These are phyloP conservation scores for Nakazawaea ernobii DNA, from an alignment of 805 yeast genomes.

Conservation along the genomic window DNA sequence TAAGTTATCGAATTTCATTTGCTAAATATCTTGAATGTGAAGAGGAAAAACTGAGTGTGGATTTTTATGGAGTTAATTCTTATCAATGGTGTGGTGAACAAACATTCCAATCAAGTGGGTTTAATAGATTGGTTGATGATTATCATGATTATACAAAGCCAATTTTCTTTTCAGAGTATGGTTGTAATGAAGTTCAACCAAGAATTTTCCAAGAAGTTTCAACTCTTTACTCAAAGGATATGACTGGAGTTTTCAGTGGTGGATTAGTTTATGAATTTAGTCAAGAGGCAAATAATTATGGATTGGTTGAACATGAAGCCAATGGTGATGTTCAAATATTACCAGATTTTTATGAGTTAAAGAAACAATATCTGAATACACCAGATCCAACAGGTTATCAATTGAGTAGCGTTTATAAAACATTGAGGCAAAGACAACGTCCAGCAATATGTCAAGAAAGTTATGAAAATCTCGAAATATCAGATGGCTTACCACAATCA, in stretches of 20 bases:
- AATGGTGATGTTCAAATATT: constrained; percentile 38
- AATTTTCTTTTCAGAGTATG: constrained; percentile 83
- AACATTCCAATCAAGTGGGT: constrained; percentile 76
- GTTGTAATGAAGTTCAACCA: constrained; percentile 81
- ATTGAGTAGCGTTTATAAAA: constrained; percentile 19
- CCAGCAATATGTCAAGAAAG: constrained; percentile 27
- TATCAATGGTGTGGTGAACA: constrained; percentile 89
- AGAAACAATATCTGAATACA: constrained; percentile 35
- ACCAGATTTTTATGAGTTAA: constrained; percentile 38
- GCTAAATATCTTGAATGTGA: constrained; percentile 80
- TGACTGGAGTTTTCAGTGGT: constrained; percentile 78
- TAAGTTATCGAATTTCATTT: constrained; percentile 66
- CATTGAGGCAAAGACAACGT: constrained; percentile 15
- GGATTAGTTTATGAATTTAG: constrained; percentile 80
- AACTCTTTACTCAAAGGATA: constrained; percentile 60
- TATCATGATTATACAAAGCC: constrained; percentile 69
- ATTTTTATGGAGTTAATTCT: constrained; percentile 77
- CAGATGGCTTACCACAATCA: constrained; percentile 38
- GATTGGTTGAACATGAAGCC: constrained; percentile 49
- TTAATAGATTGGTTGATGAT: constrained; percentile 59
- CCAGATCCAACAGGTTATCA: constrained; percentile 16
- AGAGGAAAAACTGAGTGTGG: constrained; percentile 51
- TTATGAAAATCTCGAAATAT: constrained; percentile 37
- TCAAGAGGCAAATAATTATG: constrained; percentile 76
- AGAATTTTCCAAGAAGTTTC: constrained; percentile 72